Evolutionary conservation across 495 filamentous ascomycete genomes (phyloP).

Genomic region (Echria macrotheca): DNA sequence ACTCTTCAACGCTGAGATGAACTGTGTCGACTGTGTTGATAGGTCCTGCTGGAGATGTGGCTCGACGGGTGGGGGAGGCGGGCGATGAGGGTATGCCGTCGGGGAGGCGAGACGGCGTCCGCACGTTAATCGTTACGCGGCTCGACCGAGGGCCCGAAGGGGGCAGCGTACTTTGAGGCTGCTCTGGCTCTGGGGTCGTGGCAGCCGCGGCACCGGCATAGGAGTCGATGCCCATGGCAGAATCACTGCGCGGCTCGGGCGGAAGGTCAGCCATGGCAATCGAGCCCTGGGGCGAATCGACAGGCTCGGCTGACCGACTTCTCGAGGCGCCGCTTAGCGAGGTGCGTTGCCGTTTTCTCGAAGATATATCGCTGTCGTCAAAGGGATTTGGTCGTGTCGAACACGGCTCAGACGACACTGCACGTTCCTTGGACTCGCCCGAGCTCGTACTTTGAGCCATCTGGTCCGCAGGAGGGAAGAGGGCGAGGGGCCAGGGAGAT

Average conservation of each 20-base stretch:
- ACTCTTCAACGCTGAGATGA: constrained; percentile 37
- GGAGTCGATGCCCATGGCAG: constrained; percentile 38
- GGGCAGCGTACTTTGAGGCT: constrained; percentile 10
- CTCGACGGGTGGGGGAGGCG: constrained; percentile 36
- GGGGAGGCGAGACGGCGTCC: constrained; percentile 33
- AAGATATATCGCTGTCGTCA: constrained; percentile 45
- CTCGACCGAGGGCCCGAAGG: constrained; percentile 37
- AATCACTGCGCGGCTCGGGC: constrained; percentile 23
- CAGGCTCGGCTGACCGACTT: constrained; percentile 38
- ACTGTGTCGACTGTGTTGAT: constrained; percentile 22
- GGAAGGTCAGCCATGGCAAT: constrained; percentile 18
- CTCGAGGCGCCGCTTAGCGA: constrained; percentile 36
- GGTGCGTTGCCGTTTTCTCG: constrained; percentile 48
- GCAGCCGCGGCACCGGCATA: constrained; percentile 34
- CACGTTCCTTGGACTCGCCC: constrained; percentile 50
- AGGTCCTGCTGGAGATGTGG: constrained; percentile 15
- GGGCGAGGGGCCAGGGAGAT: no score
- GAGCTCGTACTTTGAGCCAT: constrained; percentile 49
- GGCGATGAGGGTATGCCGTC: constrained; percentile 42
- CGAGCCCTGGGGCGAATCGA: constrained; percentile 23
- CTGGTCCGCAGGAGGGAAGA: constrained; percentile 30
- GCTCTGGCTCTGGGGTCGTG: constrained; percentile 32
- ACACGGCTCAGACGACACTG: constrained; percentile 54
- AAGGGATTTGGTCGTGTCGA: constrained; percentile 54
- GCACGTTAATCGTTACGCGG: constrained; percentile 50